These are phyloP conservation scores for Wilcoxina mikolae DNA, from an alignment of 495 filamentous ascomycete genomes.

Conservation along the genomic window DNA sequence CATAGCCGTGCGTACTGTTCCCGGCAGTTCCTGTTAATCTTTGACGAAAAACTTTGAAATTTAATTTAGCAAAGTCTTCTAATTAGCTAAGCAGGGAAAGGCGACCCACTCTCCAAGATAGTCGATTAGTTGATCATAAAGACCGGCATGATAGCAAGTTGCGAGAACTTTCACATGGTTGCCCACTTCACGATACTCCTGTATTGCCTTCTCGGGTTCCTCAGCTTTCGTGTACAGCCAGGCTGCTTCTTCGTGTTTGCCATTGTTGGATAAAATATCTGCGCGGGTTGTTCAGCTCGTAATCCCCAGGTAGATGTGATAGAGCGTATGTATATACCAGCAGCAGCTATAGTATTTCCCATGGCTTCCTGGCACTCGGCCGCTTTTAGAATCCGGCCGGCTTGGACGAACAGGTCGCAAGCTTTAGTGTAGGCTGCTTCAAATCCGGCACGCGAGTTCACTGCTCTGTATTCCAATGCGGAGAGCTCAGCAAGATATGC, in stretches of 20 bases:
- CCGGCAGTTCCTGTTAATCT: neutral
- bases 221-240: slow-evolving; percentile 3
- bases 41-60: neutral
- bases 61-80: too few relatives aligned
- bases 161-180: neutral
- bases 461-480: neutral
- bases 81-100: neutral
- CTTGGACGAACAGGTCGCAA: neutral
- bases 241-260: slow-evolving; percentile 10
- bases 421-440: neutral
- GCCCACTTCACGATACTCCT: slow-evolving; percentile 5
- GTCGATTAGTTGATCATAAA: neutral
- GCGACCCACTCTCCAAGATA: neutral
- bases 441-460: neutral
- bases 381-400: neutral
- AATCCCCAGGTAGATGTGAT: neutral
- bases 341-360: neutral
- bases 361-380: neutral
- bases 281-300: too few relatives aligned
- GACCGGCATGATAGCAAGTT: neutral
- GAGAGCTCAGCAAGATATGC: neutral
- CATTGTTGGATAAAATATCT: slow-evolving; percentile 5
- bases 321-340: neutral
- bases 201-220: slow-evolving; percentile 2
- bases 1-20: neutral